Conservation (phyloP, 306 rosid species). For the Castanea sativa region DNA sequence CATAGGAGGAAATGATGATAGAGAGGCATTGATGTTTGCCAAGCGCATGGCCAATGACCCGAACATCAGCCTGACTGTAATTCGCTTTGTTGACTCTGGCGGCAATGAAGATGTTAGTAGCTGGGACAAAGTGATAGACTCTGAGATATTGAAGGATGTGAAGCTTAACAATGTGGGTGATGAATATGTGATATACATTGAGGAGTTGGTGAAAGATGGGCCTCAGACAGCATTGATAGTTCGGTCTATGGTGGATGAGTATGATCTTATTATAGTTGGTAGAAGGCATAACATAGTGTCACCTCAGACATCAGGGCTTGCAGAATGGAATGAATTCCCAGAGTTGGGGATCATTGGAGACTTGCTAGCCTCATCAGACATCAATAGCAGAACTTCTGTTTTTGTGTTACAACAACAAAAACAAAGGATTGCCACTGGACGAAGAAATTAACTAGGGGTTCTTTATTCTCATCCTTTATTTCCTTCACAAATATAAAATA, state of each 20-base stretch:
- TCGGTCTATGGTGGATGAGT: slow-evolving; percentile 25
- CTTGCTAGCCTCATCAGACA: slow-evolving; percentile 59
- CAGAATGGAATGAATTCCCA: slow-evolving; percentile 60
- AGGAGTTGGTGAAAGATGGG: slow-evolving; percentile 20
- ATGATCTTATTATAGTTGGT: slow-evolving; percentile 59
- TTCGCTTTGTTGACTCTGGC: slow-evolving; percentile 24
- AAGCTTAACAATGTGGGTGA: background rate
- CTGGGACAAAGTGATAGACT: slow-evolving; percentile 20
- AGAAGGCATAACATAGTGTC: slow-evolving; percentile 29
- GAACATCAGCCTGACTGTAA: slow-evolving; percentile 19
- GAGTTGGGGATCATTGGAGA: slow-evolving; percentile 68
- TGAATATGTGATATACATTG: slow-evolving; percentile 10
- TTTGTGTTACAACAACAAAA: slow-evolving; percentile 62
- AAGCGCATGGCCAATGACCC: slow-evolving; percentile 28
- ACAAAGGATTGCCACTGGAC: background rate
- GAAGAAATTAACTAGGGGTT: too few relatives aligned
- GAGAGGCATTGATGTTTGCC: slow-evolving; percentile 49
- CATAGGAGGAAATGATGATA: slow-evolving; percentile 54
- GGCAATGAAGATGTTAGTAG: background rate
- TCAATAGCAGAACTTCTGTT: slow-evolving; percentile 38
- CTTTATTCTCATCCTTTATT: too few relatives aligned
- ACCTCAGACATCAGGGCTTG: slow-evolving; percentile 46
- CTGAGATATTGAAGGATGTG: slow-evolving; percentile 20
- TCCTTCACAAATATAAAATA: too few relatives aligned
- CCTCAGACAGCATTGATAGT: slow-evolving; percentile 26